Conservation (phyloP, 192 early-diverging fungal species). For the Backusella psychrophila region DNA sequence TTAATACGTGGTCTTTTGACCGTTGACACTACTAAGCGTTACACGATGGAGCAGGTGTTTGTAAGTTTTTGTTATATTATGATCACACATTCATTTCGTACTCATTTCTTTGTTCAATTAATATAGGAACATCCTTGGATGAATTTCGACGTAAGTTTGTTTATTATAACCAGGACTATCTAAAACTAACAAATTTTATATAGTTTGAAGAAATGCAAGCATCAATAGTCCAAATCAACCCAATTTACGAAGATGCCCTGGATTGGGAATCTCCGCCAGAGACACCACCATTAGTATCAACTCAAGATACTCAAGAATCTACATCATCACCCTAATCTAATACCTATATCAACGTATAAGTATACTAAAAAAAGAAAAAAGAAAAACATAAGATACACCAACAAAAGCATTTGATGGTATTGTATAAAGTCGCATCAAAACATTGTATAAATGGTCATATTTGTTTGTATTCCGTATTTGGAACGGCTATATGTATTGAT, state of each 20-base stretch:
- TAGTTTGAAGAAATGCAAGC: background rate
- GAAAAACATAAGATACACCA: background rate
- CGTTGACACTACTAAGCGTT: slow-evolving; percentile 51
- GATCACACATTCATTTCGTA: background rate
- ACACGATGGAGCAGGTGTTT: slow-evolving; percentile 40
- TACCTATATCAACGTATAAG: background rate
- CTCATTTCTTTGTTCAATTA: background rate
- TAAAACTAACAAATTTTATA: background rate
- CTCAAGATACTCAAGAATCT: background rate
- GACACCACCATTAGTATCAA: background rate
- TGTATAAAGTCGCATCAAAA: background rate
- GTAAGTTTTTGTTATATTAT: background rate
- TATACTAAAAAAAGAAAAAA: background rate
- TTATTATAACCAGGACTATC: background rate
- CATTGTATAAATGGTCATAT: background rate
- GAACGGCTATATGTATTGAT: background rate
- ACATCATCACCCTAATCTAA: background rate
- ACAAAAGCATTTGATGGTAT: background rate
- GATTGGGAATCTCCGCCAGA: background rate
- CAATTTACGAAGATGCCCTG: background rate
- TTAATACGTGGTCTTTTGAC: slow-evolving; percentile 59
- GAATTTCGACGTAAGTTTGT: background rate
- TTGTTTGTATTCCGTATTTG: background rate
- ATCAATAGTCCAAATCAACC: background rate
- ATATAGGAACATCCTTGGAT: background rate